Base-by-base conservation (phyloP, 2,329 filamentous ascomycete genomes). In the Thermothelomyces thermophilus region DNA sequence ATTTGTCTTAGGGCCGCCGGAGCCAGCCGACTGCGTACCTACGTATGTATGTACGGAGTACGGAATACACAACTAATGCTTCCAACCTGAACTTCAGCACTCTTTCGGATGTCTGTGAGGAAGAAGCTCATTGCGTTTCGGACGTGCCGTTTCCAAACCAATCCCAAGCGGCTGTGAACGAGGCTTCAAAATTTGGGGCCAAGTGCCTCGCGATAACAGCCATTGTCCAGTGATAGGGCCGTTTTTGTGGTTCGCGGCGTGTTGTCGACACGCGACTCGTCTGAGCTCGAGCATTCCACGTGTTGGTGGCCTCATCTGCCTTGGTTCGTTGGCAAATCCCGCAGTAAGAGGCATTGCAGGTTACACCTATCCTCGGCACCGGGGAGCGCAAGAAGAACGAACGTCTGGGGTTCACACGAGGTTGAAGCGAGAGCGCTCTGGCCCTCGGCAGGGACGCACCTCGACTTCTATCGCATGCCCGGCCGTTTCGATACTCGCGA, bases 251-350 rank as follows among this genome's bases (percentile, higher is more conserved):
- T 22, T 9, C 24, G 9, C 24, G 24, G 5, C 33, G 6, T 20
- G 22, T 11, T 20, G 5, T 9, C 33, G 28, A 37, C 20, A 11
- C 22, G 34, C 22, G 22, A 33, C 33, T 26, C 5, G 33, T 30
- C 33, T 46, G 16, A n/a, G 34, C 22, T 24, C 19, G 30, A 11
- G n/a, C 43, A 20, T 30, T 16, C 13, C 33, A 9, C 33, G 14
- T 13, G 20, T 33, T 33, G 30, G 9, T 36, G 31, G 31, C 36
- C 10, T 30, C 43, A 30, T 13, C n/a, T 13, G 33, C 22, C 26
- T 46, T 37, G 42, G 20, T 5, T 22, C 43, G 30, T 37, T 46
- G 43, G 33, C 43, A 24, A 36, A 46, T n/a, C 17, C 30, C 41
- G 5, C n/a, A 19, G 4, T 3, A 33, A 16, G 28, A 10, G 26